Evolutionary conservation across 768 basidiomycete species (phyloP).

Genomic region (Lyophyllum shimeji): DNA sequence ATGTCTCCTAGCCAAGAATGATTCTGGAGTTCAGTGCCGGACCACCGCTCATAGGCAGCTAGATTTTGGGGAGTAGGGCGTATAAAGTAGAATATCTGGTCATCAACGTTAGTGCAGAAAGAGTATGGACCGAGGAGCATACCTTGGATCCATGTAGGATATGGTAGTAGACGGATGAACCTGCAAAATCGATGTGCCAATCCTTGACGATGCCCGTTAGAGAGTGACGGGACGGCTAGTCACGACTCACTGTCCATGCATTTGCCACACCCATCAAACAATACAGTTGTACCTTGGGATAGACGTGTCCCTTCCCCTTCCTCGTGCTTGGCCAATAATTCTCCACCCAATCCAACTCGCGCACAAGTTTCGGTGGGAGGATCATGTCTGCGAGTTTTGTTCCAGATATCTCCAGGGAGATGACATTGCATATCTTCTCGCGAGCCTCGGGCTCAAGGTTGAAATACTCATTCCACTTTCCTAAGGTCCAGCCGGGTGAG

Average conservation of each 20-base stretch:
- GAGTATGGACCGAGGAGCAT: slow-evolving; percentile 10
- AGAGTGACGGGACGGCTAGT: neutral
- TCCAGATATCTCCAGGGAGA: slow-evolving; percentile 91
- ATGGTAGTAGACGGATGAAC: slow-evolving; percentile 97
- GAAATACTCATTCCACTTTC: slow-evolving; percentile 90
- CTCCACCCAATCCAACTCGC: slow-evolving; percentile 96
- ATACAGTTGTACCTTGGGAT: slow-evolving; percentile 94
- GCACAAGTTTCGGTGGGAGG: slow-evolving; percentile 77
- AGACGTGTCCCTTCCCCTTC: slow-evolving; percentile 69
- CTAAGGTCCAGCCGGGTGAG: slow-evolving; percentile 84
- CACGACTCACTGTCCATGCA: slow-evolving; percentile 85
- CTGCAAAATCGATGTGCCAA: slow-evolving; percentile 99
- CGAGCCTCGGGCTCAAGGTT: slow-evolving; percentile 61
- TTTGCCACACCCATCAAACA: slow-evolving; percentile 94
- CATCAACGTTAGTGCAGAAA: neutral
- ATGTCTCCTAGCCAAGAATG: slow-evolving; percentile 90
- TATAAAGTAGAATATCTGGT: slow-evolving; percentile 91
- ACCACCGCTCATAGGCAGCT: slow-evolving; percentile 91
- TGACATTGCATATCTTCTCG: slow-evolving; percentile 93
- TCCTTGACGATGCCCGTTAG: slow-evolving; percentile 55
- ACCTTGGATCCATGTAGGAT: slow-evolving; percentile 86
- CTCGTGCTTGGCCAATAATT: slow-evolving; percentile 87
- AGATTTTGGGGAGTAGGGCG: slow-evolving; percentile 85
- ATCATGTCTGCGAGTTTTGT: slow-evolving; percentile 79
- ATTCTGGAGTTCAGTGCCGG: slow-evolving; percentile 87